phyloP scores from a whole-genome alignment of 371 early-diverging fungal species.

The Mortierella sp. region DNA sequence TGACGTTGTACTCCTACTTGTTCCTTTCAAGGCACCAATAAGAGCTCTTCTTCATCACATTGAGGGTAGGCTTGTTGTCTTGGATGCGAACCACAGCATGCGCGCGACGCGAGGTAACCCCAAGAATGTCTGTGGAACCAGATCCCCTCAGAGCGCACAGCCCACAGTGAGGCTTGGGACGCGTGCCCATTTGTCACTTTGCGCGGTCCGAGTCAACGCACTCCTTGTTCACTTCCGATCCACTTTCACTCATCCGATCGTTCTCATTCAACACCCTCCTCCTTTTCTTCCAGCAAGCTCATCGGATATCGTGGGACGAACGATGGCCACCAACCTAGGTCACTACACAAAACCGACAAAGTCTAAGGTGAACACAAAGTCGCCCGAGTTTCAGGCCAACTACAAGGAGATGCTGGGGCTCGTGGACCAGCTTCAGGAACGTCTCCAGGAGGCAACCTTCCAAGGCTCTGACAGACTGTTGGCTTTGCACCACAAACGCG shows the following conservation, averaged over 20 bases:
- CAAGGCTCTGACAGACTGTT: conserved; percentile 71
- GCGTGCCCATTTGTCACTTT: no score
- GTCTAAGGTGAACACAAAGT: conserved; percentile 52
- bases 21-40: no score
- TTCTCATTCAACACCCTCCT: neutral
- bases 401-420: conserved; percentile 66
- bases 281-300: neutral
- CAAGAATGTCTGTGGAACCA: no score
- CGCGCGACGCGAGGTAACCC: no score
- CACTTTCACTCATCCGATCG: neutral
- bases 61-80: no score
- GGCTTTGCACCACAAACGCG: conserved; percentile 69
- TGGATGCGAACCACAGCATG: no score
- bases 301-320: neutral
- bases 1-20: no score
- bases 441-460: conserved; percentile 65
- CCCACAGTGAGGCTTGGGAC: no score
- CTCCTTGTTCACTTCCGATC: no score
- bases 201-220: no score
- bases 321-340: conserved; percentile 39
- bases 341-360: conserved; percentile 42
- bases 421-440: conserved; percentile 63
- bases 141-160: no score
- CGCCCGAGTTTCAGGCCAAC: conserved; percentile 68
- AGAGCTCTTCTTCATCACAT: no score